These are phyloP conservation scores for Coemansia umbellata DNA, from an alignment of 192 early-diverging fungal species.

Conservation along the genomic window DNA sequence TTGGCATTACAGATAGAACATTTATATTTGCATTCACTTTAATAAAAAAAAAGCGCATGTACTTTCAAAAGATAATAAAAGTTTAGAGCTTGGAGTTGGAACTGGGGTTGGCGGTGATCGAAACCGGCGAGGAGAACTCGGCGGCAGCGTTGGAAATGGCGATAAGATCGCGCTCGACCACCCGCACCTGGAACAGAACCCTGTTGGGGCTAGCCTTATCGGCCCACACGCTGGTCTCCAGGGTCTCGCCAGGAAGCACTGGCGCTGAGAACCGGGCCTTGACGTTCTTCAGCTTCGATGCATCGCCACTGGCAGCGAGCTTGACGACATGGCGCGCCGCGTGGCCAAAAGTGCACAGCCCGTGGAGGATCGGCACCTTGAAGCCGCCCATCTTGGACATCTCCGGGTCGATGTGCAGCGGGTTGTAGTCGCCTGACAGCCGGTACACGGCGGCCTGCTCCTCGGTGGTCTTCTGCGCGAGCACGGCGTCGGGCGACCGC, in stretches of 20 bases:
- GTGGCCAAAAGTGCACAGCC: slow-evolving; percentile 90
- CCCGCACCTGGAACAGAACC: slow-evolving; percentile 90
- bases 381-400: slow-evolving; percentile 95
- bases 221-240: slow-evolving; percentile 95
- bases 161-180: slow-evolving; percentile 88
- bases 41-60: no score
- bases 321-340: slow-evolving; percentile 86
- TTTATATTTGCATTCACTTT: no score
- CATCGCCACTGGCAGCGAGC: slow-evolving; percentile 65
- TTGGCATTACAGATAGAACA: no score
- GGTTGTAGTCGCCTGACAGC: slow-evolving; percentile 93
- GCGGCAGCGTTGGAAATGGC: slow-evolving; percentile 91
- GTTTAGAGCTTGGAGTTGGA: slow-evolving; percentile 30
- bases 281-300: slow-evolving; percentile 69
- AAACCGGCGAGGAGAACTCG: slow-evolving; percentile 56
- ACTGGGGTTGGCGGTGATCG: slow-evolving; percentile 13
- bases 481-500: slow-evolving; percentile 79
- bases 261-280: slow-evolving; percentile 88
- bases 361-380: slow-evolving; percentile 95
- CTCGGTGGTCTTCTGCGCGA: slow-evolving; percentile 81
- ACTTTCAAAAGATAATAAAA: not conserved
- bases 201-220: slow-evolving; percentile 69
- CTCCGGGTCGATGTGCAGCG: slow-evolving; percentile 94
- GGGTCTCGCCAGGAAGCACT: slow-evolving; percentile 95
- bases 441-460: slow-evolving; percentile 96